Evolutionary conservation across 192 early-diverging fungal genomes (phyloP).

Genomic region (Coemansia asiatica): DNA sequence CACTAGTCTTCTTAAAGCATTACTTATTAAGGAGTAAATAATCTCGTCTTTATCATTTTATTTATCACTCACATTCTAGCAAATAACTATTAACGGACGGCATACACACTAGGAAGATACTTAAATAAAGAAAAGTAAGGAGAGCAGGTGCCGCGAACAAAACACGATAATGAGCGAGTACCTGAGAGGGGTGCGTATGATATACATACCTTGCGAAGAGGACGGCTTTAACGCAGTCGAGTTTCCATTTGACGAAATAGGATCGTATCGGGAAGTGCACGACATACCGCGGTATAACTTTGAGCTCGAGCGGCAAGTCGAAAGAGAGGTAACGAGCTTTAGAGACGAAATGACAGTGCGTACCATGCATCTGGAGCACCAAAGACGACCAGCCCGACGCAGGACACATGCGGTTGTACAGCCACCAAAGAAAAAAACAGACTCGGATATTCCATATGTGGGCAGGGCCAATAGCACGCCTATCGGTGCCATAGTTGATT

Average conservation of each 20-base stretch:
- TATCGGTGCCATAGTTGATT: slow-evolving; percentile 7
- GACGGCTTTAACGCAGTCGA: slow-evolving; percentile 32
- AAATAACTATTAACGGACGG: too few species aligned
- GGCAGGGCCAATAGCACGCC: slow-evolving; percentile 2
- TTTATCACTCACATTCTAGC: too few species aligned
- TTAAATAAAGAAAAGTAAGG: too few species aligned
- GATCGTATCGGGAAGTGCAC: slow-evolving; percentile 31
- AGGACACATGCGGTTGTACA: not conserved
- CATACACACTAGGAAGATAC: not conserved
- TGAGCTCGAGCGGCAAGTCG: slow-evolving; percentile 39
- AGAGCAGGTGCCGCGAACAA: too few species aligned
- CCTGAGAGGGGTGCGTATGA: slow-evolving; percentile 32
- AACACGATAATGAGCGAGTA: slow-evolving; percentile 50
- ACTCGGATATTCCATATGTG: not conserved
- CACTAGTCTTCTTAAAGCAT: too few species aligned
- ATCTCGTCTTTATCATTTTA: too few species aligned
- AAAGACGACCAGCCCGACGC: slow-evolving; percentile 32
- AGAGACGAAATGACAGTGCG: slow-evolving; percentile 42
- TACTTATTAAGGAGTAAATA: too few species aligned
- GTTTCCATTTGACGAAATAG: slow-evolving; percentile 52
- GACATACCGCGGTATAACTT: slow-evolving; percentile 49
- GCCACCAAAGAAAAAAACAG: not conserved
- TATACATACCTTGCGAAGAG: slow-evolving; percentile 34
- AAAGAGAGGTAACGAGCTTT: slow-evolving; percentile 29
- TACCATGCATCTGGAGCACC: slow-evolving; percentile 37